A percentile compares a stretch with the other conserved stretches of the same genome.
These are phyloP conservation scores for Colletotrichum horii DNA, from an alignment of 2,329 filamentous ascomycete genomes.

Conservation along the genomic window DNA sequence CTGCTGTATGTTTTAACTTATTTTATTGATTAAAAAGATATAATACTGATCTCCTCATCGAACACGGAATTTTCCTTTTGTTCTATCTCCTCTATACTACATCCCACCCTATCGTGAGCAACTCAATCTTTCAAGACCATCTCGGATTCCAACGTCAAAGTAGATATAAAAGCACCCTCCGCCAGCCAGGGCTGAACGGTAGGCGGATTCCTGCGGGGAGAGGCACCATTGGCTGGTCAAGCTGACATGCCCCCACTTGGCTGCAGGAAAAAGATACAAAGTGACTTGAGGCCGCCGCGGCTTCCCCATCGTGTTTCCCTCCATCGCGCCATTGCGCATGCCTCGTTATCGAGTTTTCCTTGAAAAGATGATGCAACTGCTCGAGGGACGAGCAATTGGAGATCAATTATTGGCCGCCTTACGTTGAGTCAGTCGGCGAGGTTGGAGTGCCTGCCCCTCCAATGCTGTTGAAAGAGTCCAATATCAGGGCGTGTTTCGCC, in stretches of 20 bases:
- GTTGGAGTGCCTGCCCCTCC: neutral
- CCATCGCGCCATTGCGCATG: neutral
- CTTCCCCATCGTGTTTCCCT: neutral
- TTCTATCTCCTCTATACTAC: no score
- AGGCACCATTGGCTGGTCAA: neutral
- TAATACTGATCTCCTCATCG: neutral
- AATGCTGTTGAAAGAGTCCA: neutral
- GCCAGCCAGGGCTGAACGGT: constrained; percentile 5
- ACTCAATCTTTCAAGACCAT: neutral
- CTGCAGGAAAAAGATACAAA: neutral
- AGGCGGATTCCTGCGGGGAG: neutral
- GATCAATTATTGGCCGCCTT: neutral
- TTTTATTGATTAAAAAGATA: neutral
- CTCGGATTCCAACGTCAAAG: neutral
- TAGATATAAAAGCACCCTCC: neutral
- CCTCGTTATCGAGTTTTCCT: neutral
- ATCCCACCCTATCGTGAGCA: accelerated
- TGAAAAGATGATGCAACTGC: neutral
- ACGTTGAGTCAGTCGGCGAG: neutral
- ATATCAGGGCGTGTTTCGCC: neutral
- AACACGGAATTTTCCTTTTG: no score
- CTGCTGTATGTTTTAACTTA: neutral
- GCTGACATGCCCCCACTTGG: neutral
- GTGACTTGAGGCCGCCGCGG: constrained; percentile 19
- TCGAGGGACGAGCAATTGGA: neutral